phyloP scores from a whole-genome alignment of 1,284 basidiomycete species.

The Apiotrichum sp. region DNA sequence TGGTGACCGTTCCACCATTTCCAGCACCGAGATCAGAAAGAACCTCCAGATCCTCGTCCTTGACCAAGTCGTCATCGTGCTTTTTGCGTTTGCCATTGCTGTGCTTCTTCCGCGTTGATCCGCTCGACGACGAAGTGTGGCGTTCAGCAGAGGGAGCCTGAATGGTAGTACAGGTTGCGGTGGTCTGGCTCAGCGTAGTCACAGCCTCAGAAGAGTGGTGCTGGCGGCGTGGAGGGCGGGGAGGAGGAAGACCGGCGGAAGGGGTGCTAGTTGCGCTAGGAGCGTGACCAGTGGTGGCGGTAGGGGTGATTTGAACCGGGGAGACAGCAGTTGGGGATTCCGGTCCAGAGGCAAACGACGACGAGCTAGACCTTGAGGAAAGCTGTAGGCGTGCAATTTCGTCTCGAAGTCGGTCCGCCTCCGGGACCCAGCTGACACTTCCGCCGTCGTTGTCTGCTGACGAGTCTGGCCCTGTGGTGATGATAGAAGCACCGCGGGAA shows the following conservation, averaged over 20 bases:
- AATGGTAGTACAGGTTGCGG: too few relatives aligned
- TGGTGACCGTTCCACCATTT: slow-evolving; percentile 96
- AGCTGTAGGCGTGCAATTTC: slow-evolving; percentile 49
- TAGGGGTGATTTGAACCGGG: slow-evolving; percentile 14
- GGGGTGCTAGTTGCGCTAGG: not conserved
- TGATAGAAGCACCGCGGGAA: slow-evolving; percentile 7
- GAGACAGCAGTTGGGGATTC: slow-evolving; percentile 14
- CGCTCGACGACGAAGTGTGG: slow-evolving; percentile 5
- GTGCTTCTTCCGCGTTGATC: slow-evolving; percentile 19
- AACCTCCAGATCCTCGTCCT: slow-evolving; percentile 74
- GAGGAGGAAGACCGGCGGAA: slow-evolving; percentile 2
- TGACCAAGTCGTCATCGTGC: slow-evolving; percentile 62
- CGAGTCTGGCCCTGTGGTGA: slow-evolving; percentile 12
- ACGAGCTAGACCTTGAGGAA: slow-evolving; percentile 56
- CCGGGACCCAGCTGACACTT: slow-evolving; percentile 40
- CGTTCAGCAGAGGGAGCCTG: too few relatives aligned
- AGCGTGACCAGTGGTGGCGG: not conserved
- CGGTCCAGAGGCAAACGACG: slow-evolving; percentile 16
- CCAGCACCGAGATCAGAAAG: slow-evolving; percentile 86
- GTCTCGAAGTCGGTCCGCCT: slow-evolving; percentile 48
- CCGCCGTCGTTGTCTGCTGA: slow-evolving; percentile 12
- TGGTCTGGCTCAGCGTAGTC: too few relatives aligned
- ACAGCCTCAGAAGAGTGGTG: not conserved
- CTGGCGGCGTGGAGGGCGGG: slow-evolving; percentile 13
- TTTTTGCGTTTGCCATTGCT: slow-evolving; percentile 27